Base-by-base conservation (phyloP, 2,329 filamentous ascomycete genomes). In the Penicillium sp. region DNA sequence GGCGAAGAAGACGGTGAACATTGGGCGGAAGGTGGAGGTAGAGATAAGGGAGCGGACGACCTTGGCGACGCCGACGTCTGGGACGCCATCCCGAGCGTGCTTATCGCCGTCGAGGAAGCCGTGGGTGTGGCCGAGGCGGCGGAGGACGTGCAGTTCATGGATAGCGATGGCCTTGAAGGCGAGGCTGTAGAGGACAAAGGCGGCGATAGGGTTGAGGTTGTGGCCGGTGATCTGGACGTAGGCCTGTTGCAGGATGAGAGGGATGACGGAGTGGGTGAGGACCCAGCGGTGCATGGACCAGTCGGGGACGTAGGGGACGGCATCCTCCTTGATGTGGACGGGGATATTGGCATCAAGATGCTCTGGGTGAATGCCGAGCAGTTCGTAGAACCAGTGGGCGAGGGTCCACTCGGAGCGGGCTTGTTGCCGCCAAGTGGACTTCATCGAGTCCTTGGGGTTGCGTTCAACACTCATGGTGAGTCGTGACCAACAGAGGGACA, bases 51-150 rank as follows among this genome's bases (percentile, higher is more conserved):
- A 67, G 51, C 62, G 61, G 35, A 67, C 60, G 19, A 69, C 66
- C 51, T 69, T 69, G 10, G 59, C 62, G 27, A 69, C 67, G 27
- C 67, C 66, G n/a, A 69, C 39, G 33, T 69, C 67, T 18, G 67
- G 67, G 3, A 69, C 65, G 2, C 66, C 67, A 18, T 69, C 67
- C n/a, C 67, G 67, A 3, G 58, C 60, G 41, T 69, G 67, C 52
- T 69, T 69, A 19, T 69, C 67, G 7, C 67, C 67, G 19, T 69
- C 67, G 16, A 69, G 54, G 56, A 69, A 69, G 22, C 67, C 67
- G 49, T 69, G 56, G 1, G 49, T 58, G 31, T 69, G 67, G 19
- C 67, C 67, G 0, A 69, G 55, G 3, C 67, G 65, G 3, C 67
- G 66, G 53, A 69, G 63, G 11, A 65, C 61, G 36, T 69, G 66